Evolutionary conservation across 768 basidiomycete genomes (phyloP).

Genomic region (Harrya chromipes): DNA sequence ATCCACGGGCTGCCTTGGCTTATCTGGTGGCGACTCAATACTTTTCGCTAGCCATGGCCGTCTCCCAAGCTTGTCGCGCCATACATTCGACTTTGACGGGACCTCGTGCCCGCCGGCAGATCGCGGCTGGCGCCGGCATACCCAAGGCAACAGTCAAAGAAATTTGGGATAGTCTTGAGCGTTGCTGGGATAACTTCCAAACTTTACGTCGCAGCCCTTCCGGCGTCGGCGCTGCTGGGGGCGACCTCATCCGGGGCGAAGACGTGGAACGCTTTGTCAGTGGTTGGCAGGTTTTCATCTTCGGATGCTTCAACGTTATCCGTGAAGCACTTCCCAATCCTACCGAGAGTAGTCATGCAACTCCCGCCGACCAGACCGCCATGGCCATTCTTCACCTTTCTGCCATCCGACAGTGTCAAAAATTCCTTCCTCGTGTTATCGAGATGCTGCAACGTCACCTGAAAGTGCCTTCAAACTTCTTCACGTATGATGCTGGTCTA

Average conservation of each 20-base stretch:
- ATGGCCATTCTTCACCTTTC: conserved; percentile 45
- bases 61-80: conserved; percentile 73
- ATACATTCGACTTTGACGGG: conserved; percentile 81
- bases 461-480: conserved; percentile 47
- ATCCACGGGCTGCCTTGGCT: conserved; percentile 37
- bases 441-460: conserved; percentile 52
- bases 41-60: conserved; percentile 67
- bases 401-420: conserved; percentile 47
- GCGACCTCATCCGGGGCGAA: conserved; percentile 39
- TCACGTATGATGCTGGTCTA: conserved; percentile 82
- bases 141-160: conserved; percentile 65
- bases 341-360: conserved; percentile 45
- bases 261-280: conserved; percentile 69
- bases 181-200: conserved; percentile 84
- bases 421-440: conserved; percentile 48
- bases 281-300: conserved; percentile 91
- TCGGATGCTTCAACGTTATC: conserved; percentile 88
- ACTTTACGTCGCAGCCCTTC: conserved; percentile 46
- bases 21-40: conserved; percentile 57
- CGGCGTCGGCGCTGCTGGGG: conserved; percentile 39
- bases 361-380: conserved; percentile 46
- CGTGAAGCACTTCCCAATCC: conserved; percentile 60
- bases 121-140: conserved; percentile 48
- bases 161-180: conserved; percentile 83
- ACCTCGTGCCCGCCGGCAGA: conserved; percentile 59